Conservation (phyloP, 2,329 filamentous ascomycete species). For the Penicillium sp. region DNA sequence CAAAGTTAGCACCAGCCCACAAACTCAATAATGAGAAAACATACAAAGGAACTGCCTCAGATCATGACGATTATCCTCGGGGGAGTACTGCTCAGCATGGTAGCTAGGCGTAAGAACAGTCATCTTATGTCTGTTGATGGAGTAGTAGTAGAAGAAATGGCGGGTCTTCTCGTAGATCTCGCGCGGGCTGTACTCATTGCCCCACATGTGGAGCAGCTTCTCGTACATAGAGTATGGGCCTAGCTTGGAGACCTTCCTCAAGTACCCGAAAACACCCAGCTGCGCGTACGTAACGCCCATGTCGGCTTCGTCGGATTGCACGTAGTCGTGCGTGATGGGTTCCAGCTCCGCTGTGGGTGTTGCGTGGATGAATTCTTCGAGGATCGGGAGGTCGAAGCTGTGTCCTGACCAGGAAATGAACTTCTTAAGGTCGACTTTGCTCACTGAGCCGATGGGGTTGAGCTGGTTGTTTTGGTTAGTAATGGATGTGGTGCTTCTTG, state of each 20-base stretch:
- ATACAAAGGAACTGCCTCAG: slow-evolving; percentile 52
- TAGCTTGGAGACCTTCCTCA: slow-evolving; percentile 55
- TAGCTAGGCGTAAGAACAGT: slow-evolving; percentile 59
- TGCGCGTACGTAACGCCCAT: slow-evolving; percentile 56
- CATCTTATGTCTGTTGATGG: slow-evolving; percentile 65
- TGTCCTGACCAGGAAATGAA: slow-evolving; percentile 66
- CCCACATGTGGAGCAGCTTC: slow-evolving; percentile 52
- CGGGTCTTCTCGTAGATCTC: slow-evolving; percentile 49
- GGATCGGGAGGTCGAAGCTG: slow-evolving; percentile 61
- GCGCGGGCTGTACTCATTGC: slow-evolving; percentile 35
- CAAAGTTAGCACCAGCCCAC: not conserved
- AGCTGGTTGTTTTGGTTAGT: slow-evolving; percentile 13
- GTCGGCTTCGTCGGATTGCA: slow-evolving; percentile 35
- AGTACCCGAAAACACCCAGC: slow-evolving; percentile 50
- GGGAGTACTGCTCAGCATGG: slow-evolving; percentile 52
- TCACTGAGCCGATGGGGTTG: slow-evolving; percentile 47
- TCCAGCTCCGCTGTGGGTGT: slow-evolving; percentile 62
- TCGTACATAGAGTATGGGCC: slow-evolving; percentile 56
- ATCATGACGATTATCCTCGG: slow-evolving; percentile 60
- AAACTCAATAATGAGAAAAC: not conserved
- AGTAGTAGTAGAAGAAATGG: slow-evolving; percentile 49
- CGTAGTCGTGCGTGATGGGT: slow-evolving; percentile 53
- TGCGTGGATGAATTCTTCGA: slow-evolving; percentile 64
- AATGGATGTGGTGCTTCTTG: not conserved
- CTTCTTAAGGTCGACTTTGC: slow-evolving; percentile 66